phyloP scores from a whole-genome alignment of 805 yeast species.

The Brettanomyces nanus region DNA sequence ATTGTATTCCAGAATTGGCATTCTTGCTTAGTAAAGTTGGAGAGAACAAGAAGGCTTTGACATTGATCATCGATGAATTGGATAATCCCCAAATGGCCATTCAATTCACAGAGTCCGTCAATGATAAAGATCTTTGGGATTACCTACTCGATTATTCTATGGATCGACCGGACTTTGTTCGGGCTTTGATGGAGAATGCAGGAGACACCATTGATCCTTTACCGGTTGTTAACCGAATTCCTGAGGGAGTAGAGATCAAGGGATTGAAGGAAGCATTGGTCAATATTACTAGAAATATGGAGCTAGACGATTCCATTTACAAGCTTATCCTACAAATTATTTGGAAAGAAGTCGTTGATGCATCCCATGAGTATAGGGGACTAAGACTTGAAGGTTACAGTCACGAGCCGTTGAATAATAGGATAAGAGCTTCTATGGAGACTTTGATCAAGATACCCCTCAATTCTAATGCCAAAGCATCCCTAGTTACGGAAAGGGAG shows the following conservation, averaged over 20 bases:
- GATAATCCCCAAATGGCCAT: constrained; percentile 79
- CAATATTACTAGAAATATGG: constrained; percentile 57
- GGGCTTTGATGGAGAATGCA: constrained; percentile 60
- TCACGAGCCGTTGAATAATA: constrained; percentile 22
- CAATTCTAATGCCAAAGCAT: constrained; percentile 6
- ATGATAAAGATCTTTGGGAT: constrained; percentile 76
- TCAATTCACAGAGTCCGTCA: constrained; percentile 58
- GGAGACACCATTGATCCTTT: constrained; percentile 61
- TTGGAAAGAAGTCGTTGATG: constrained; percentile 38
- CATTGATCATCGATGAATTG: constrained; percentile 65
- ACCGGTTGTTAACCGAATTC: constrained; percentile 59
- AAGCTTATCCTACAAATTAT: constrained; percentile 48
- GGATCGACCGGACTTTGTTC: constrained; percentile 67
- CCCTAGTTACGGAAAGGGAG: constrained; percentile 24
- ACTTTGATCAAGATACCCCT: neutral
- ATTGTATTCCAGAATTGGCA: constrained; percentile 63
- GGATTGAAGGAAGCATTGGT: constrained; percentile 57
- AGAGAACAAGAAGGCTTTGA: constrained; percentile 65
- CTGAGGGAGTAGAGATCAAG: constrained; percentile 50
- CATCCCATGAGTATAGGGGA: constrained; percentile 24
- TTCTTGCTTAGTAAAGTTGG: constrained; percentile 79
- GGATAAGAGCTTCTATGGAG: constrained; percentile 4
- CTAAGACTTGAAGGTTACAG: constrained; percentile 27
- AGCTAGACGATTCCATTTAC: constrained; percentile 43
- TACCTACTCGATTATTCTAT: constrained; percentile 63